Percentiles rank a stretch among this genome's conserved stretches.
phyloP scores from a whole-genome alignment of 2,329 filamentous ascomycete species.

The Bipolaris gigantea region DNA sequence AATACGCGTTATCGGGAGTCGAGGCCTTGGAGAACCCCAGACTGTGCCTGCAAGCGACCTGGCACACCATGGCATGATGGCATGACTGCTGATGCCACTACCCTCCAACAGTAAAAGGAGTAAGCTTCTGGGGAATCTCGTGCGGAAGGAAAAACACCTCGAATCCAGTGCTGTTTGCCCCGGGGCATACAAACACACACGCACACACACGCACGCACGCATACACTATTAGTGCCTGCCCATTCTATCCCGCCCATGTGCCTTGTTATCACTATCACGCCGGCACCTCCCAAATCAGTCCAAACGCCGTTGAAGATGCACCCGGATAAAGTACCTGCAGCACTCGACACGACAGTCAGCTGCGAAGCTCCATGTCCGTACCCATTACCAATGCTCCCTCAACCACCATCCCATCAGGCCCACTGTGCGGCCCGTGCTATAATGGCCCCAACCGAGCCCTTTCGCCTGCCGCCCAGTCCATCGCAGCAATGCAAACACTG shows the following conservation, averaged over 20 bases:
- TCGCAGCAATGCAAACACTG: neutral
- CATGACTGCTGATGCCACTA: conserved; percentile 2
- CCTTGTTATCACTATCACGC: conserved; percentile 13
- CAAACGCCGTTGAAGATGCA: conserved; percentile 18
- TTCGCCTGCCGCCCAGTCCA: neutral
- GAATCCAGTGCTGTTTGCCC: neutral
- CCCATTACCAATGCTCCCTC: neutral
- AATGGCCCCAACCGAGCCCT: neutral
- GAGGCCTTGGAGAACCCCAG: neutral
- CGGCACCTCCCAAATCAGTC: conserved; percentile 1
- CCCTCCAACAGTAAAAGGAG: conserved; percentile 2
- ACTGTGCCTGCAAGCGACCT: neutral
- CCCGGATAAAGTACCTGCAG: conserved; percentile 14
- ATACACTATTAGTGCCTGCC: conserved; percentile 1
- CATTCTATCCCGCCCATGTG: conserved; percentile 7
- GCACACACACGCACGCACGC: no score
- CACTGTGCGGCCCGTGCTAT: conserved; percentile 2
- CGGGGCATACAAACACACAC: no score
- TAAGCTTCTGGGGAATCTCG: conserved; percentile 21
- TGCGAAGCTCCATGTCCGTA: conserved; percentile 1
- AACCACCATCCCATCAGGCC: conserved; percentile 3
- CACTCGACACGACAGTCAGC: conserved; percentile 2
- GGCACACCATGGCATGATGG: conserved; percentile 6
- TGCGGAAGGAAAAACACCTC: conserved; percentile 13
- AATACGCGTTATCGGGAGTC: conserved; percentile 12